Percentiles rank a stretch among this genome's conserved stretches.
These are phyloP conservation scores for Passiflora organensis DNA, from an alignment of 345 rosid genomes.

Conservation along the genomic window DNA sequence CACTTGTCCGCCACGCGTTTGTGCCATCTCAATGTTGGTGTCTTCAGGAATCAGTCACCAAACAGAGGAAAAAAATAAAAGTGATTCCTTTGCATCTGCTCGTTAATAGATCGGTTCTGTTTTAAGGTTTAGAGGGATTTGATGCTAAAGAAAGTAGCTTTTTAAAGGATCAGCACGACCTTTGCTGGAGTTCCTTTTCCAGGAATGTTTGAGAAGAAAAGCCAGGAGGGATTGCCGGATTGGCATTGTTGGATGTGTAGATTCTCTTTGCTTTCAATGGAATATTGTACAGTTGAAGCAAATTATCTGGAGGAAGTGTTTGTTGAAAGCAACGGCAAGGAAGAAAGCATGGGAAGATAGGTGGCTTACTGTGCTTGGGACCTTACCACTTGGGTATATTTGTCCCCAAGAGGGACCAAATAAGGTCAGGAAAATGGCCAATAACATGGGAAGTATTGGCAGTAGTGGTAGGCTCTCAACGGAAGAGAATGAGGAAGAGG, in stretches of 20 bases:
- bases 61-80: neutral
- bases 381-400: too few relatives aligned
- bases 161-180: too few relatives aligned
- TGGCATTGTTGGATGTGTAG: too few relatives aligned
- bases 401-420: neutral
- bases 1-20: neutral
- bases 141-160: too few relatives aligned
- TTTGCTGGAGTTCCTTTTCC: too few relatives aligned
- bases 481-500: slow-evolving; percentile 49
- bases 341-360: neutral
- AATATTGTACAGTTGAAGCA: slow-evolving; percentile 33
- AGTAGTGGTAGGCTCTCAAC: slow-evolving; percentile 39
- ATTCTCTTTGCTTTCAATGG: slow-evolving; percentile 19
- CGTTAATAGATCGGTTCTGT: too few relatives aligned
- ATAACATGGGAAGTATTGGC: slow-evolving; percentile 17
- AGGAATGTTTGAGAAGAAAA: neutral
- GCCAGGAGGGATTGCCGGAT: too few relatives aligned
- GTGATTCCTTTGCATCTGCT: neutral
- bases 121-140: too few relatives aligned
- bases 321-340: slow-evolving; percentile 41
- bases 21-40: neutral
- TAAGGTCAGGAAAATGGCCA: neutral
- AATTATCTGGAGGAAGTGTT: slow-evolving; percentile 8
- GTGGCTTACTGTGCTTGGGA: too few relatives aligned
- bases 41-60: neutral